phyloP scores from a whole-genome alignment of 148 eudicot genomes.

The Rhododendron ferrugineum region DNA sequence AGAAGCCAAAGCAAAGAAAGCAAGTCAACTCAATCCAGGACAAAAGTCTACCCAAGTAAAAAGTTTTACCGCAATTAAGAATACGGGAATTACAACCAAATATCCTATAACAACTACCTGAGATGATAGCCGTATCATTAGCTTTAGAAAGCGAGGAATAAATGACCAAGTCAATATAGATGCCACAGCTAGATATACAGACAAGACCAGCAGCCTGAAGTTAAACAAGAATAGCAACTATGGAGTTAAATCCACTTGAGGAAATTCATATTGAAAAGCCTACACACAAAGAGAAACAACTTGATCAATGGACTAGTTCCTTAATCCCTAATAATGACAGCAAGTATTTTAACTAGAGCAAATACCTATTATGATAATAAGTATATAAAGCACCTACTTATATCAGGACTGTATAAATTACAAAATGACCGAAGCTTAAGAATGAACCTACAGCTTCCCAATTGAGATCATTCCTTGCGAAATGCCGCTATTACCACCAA shows the following conservation, averaged over 20 bases:
- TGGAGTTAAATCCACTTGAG: neutral
- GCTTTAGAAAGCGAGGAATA: conserved; percentile 86
- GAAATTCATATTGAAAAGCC: neutral
- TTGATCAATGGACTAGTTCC: neutral
- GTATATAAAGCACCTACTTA: neutral
- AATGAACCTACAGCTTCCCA: conserved; percentile 77
- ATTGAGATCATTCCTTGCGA: conserved; percentile 76
- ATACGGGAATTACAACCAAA: neutral
- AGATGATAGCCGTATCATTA: conserved; percentile 89
- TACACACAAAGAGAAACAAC: conserved; percentile 13
- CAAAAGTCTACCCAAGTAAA: neutral
- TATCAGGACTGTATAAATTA: neutral
- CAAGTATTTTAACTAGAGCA: neutral
- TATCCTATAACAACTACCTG: conserved; percentile 46
- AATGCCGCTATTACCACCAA: conserved; percentile 90
- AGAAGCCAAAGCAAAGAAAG: conserved; percentile 3
- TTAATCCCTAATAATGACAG: neutral
- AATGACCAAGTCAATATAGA: conserved; percentile 82
- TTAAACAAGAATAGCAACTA: conserved; percentile 4
- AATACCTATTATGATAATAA: neutral
- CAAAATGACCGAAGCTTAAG: conserved; percentile 1
- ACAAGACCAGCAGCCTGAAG: conserved; percentile 71
- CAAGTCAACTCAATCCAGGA: neutral
- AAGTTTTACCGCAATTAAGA: neutral
- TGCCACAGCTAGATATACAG: conserved; percentile 61